Base-by-base conservation (phyloP, 2,329 filamentous ascomycete species). In the Bisporella sp. region DNA sequence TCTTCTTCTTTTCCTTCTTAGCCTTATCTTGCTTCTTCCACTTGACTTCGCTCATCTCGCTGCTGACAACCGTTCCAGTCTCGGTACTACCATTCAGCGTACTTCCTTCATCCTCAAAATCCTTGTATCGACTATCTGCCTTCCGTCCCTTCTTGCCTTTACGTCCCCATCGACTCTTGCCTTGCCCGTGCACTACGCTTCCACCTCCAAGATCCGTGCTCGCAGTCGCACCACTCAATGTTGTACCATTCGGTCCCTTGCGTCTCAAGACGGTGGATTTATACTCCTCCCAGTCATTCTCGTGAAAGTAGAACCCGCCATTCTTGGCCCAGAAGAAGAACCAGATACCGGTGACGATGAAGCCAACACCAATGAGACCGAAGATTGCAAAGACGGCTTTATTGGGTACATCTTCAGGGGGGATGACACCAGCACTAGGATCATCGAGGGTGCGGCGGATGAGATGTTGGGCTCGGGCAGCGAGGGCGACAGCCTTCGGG, bases 241-340 rank as follows among this genome's bases (percentile, higher is more conserved):
- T 83, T 42, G 86, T 91, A 40, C 92, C 92, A 69, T 96, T 91
- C 5, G 91, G 89, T 1, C 90, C 91, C 63, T 86, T 90, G 48
- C 91, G 86, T 41, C 93, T 81, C 43, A 99, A 71, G 2, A 99
- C 93, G 0, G 92, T 96, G 1, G 87, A 85, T 68, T 97, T 97
- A 80, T 99, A 99, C 64, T 99, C 93, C 5, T 97, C 92, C 92
- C 93, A 99, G 69, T 99, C 93, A 35, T 81, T 76, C 56, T 95
- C 73, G 44, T 79, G 78, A 76, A 90, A 97, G 56, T 87, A 74
- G 73, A 97, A 96, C 11, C 93, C 93, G 54, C 93, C 93, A 61
- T 97, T 96, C 71, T 87, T 92, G 51, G 92, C 92, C 87, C 89
- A 95, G 77, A 95, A 95, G 78, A 99, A 97, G 78, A 99, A 96